Evolutionary conservation across 805 yeast species (phyloP).

Genomic region (Metschnikowia hibisci): DNA sequence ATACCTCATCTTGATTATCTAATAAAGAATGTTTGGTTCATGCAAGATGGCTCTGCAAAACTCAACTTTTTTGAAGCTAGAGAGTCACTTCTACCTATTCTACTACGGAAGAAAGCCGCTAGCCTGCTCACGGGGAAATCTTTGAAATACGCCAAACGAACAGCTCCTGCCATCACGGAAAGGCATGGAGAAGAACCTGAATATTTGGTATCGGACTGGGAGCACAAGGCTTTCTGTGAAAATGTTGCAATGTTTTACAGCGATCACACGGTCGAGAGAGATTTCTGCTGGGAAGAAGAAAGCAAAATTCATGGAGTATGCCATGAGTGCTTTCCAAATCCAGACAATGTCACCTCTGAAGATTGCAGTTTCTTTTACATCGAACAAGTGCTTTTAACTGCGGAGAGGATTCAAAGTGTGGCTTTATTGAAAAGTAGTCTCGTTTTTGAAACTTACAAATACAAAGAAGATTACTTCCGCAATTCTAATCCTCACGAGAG

Average conservation of each 20-base stretch:
- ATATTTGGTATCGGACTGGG: slow-evolving; percentile 1
- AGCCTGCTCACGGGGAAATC: background rate
- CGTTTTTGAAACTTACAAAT: background rate
- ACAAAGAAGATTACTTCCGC: slow-evolving; percentile 1
- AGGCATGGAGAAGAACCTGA: background rate
- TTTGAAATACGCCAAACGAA: background rate
- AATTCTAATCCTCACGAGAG: background rate
- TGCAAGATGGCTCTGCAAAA: background rate
- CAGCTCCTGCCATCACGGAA: background rate
- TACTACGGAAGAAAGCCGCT: background rate
- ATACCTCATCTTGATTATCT: slow-evolving; percentile 53
- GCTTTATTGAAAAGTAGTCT: background rate
- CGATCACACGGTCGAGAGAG: background rate
- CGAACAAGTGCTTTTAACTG: background rate
- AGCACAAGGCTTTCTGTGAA: slow-evolving; percentile 3
- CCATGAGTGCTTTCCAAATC: background rate
- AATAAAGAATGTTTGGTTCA: slow-evolving; percentile 1
- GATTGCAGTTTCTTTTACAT: background rate
- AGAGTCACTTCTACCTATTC: background rate
- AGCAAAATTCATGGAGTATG: background rate
- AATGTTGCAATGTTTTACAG: background rate
- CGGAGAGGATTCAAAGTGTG: background rate
- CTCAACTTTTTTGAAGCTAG: slow-evolving; percentile 1
- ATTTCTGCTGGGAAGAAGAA: background rate
- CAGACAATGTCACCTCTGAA: background rate